These are phyloP conservation scores for Thamnidium elegans DNA, from an alignment of 192 early-diverging fungal species.

Conservation along the genomic window DNA sequence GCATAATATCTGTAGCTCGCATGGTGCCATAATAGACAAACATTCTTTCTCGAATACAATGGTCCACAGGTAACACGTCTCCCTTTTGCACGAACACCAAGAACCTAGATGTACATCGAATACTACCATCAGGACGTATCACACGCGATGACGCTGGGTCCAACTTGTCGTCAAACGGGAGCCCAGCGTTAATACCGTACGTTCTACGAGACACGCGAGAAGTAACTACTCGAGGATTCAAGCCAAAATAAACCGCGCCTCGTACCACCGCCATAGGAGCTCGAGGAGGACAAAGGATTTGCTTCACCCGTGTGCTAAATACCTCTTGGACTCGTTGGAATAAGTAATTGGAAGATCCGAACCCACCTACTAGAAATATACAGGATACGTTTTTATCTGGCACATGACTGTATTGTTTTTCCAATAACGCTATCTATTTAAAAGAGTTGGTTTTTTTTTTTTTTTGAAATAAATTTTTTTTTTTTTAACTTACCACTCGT, in stretches of 20 bases:
- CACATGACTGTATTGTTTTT: constrained; percentile 38
- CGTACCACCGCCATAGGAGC: constrained; percentile 52
- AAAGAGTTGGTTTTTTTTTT: constrained; percentile 3
- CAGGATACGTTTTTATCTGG: constrained; percentile 32
- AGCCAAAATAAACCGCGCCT: constrained; percentile 51
- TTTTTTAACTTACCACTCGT: constrained; percentile 35
- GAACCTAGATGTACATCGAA: constrained; percentile 36
- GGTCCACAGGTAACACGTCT: constrained; percentile 42
- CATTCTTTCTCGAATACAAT: constrained; percentile 45
- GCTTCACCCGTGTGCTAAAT: constrained; percentile 39
- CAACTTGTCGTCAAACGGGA: constrained; percentile 39
- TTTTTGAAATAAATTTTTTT: background rate
- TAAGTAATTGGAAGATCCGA: constrained; percentile 50
- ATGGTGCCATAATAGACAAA: constrained; percentile 36
- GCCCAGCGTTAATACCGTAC: constrained; percentile 49
- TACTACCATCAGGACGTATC: constrained; percentile 43
- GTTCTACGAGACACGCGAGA: constrained; percentile 44
- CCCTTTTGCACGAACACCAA: constrained; percentile 33
- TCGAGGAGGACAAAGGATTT: constrained; percentile 41
- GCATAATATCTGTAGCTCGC: constrained; percentile 27
- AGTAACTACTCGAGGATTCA: constrained; percentile 41
- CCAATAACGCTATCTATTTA: constrained; percentile 43
- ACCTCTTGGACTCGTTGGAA: constrained; percentile 35
- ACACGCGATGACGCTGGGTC: constrained; percentile 42
- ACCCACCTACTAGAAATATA: constrained; percentile 57